Conservation (phyloP, 768 basidiomycete species). For the Phylloporus sp. region DNA sequence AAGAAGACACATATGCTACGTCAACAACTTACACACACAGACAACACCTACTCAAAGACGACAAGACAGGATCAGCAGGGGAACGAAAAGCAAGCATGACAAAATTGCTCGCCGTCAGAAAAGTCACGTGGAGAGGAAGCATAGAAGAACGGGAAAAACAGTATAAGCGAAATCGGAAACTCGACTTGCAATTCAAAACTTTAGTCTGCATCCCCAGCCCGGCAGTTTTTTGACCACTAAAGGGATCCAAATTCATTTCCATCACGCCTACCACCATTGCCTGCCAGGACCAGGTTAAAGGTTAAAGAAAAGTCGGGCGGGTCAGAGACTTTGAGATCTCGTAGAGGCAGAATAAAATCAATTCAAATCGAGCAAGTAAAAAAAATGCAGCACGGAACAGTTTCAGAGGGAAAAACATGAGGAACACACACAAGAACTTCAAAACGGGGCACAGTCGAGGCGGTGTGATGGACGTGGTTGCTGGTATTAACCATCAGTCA, state of each 20-base stretch:
- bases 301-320: conserved; percentile 27
- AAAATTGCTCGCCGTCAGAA: background rate
- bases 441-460: conserved; percentile 3
- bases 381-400: background rate
- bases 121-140: background rate
- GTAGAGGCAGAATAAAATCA: conserved; percentile 24
- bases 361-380: conserved; percentile 15
- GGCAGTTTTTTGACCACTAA: conserved; percentile 30
- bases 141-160: background rate
- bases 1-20: too few relatives aligned
- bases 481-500: conserved; percentile 15
- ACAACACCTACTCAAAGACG: background rate
- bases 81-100: conserved; percentile 1
- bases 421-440: conserved; percentile 10
- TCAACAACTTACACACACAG: conserved; percentile 6
- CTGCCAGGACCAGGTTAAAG: conserved; percentile 27
- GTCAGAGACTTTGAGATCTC: conserved; percentile 16
- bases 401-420: conserved; percentile 6
- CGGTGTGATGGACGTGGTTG: background rate
- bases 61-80: background rate
- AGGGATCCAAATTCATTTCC: conserved; percentile 18
- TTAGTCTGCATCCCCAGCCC: conserved; percentile 18
- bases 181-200: conserved; percentile 16
- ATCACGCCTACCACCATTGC: conserved; percentile 13
- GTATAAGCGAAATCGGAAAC: background rate